These are phyloP conservation scores for Cyclocybe cylindracea DNA, from an alignment of 768 basidiomycete genomes.

Conservation along the genomic window DNA sequence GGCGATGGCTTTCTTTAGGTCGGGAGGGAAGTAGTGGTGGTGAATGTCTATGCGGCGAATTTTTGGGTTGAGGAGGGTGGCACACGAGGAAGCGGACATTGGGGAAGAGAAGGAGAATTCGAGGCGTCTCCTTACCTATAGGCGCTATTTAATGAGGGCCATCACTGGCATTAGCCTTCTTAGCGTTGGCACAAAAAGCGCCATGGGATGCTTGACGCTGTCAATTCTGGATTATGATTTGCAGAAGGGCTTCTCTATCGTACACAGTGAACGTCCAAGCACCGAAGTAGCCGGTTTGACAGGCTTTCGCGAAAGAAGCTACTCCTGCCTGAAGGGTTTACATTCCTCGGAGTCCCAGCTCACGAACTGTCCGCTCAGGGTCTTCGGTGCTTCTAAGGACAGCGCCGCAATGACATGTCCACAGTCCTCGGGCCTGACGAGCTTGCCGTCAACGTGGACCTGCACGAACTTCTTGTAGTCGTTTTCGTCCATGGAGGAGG, in stretches of 20 bases:
- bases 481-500: conserved; percentile 50
- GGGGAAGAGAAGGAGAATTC: neutral
- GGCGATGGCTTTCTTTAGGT: conserved; percentile 45
- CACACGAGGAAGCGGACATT: neutral
- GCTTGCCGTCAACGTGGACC: conserved; percentile 60
- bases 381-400: conserved; percentile 60
- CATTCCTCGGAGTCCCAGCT: conserved; percentile 79
- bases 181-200: too few species aligned
- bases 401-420: conserved; percentile 82
- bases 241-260: too few species aligned
- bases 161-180: too few species aligned
- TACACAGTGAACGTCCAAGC: too few species aligned
- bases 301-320: conserved; percentile 1
- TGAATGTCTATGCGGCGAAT: conserved; percentile 64
- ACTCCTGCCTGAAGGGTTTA: conserved; percentile 46
- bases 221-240: too few species aligned
- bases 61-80: conserved; percentile 1
- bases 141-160: too few species aligned
- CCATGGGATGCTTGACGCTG: too few species aligned
- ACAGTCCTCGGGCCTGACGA: conserved; percentile 73
- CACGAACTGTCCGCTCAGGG: conserved; percentile 75
- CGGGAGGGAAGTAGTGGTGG: conserved; percentile 70
- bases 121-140: neutral
- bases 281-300: neutral
- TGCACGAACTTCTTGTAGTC: conserved; percentile 62